Base-by-base conservation (phyloP, 2,329 filamentous ascomycete species). In the Myriosclerotinia curreyana region DNA sequence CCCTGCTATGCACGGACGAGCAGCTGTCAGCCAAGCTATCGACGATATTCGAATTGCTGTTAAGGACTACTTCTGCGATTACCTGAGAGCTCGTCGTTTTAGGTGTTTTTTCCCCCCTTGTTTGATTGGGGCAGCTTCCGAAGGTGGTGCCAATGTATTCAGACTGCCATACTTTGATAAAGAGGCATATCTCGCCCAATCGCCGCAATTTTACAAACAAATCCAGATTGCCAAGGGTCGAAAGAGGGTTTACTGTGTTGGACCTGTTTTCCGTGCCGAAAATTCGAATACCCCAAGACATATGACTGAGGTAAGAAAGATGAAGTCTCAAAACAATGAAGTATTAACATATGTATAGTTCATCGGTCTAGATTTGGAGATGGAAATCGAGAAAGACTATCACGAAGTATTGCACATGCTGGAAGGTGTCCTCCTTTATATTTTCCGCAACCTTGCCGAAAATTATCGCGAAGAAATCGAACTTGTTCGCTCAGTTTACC, bases 131-230 rank as follows among this genome's bases (percentile, higher is more conserved):
- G 90, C 94, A 17, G 90, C 95, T 5, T 95, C 92, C 5, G 95
- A 99, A 79, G 94, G 95, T 72, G 95, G 95, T 69, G 87, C 87
- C 70, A 96, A 94, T 75, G 94, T 98, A 49, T 98, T 99, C 77
- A 83, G 88, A 71, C 81, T 98, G 71, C 87, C 88, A 51, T 98
- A 98, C 79, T 98, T 98, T 76, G 91, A 89, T 70, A 86, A 89
- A 73, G 85, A 89, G 69, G 94, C 92, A 1, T 95, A 81, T 75
- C 81, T 95, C 25, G 91, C 91, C 7, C 90, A 93, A 75, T 89
- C 86, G 7, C 91, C 91, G 7, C 91, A 95, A 74, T 89, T 95
- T 71, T 93, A 94, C 79, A 95, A 96, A 81, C 91, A 96, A 75
- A 87, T 90, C 77, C 86, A 93, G 75, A 92, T 96, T 76, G 89